Conservation (phyloP, 176 grass and related monocot species). For the Chloris gayana region DNA sequence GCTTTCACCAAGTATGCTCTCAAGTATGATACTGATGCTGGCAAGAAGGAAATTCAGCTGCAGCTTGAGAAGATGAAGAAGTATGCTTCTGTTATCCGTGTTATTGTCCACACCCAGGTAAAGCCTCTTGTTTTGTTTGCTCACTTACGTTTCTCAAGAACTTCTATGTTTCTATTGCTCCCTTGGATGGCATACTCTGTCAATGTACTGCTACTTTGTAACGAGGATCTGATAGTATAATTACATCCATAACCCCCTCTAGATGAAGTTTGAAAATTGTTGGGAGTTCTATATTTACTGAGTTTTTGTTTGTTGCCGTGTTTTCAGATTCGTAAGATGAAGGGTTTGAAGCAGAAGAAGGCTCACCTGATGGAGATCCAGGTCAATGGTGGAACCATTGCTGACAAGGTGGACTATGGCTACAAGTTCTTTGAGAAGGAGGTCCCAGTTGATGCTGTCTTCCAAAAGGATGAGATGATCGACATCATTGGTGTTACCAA, state of each 20-base stretch:
- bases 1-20: constrained; percentile 1
- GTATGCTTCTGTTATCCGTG: neutral
- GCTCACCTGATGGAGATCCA: constrained; percentile 8
- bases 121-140: neutral
- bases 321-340: neutral
- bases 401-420: neutral
- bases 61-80: constrained; percentile 11
- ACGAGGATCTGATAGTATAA: no score
- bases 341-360: neutral
- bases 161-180: neutral
- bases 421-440: constrained; percentile 9
- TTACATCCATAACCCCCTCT: no score
- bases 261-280: no score
- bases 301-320: neutral
- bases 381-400: neutral
- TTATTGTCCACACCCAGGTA: neutral
- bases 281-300: neutral
- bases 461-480: neutral
- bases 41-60: neutral
- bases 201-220: no score
- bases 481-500: neutral
- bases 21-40: neutral
- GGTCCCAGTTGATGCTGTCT: neutral
- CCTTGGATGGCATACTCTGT: no score
- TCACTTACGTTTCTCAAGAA: neutral